A percentile compares a stretch with the other conserved stretches of the same genome.
Evolutionary conservation across 441 rosid species (phyloP).

Genomic region (Aquilaria agallochum): DNA sequence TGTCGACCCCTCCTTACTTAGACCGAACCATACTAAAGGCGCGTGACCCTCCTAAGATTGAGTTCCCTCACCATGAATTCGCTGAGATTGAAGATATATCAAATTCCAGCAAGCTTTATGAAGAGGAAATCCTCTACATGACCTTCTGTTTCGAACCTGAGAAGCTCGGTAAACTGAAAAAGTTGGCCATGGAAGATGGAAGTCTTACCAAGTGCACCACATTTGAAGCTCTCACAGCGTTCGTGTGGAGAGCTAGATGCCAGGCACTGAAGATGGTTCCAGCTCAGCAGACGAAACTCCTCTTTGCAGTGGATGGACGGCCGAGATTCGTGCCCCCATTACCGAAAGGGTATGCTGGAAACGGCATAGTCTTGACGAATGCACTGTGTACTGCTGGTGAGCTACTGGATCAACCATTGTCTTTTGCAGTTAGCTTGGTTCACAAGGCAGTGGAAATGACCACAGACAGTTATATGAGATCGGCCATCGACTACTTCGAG

Average conservation of each 20-base stretch:
- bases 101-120: slow-evolving; percentile 42
- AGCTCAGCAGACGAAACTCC: slow-evolving; percentile 64
- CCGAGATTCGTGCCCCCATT: slow-evolving; percentile 55
- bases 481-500: slow-evolving; percentile 88
- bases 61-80: slow-evolving; percentile 66
- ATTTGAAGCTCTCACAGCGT: slow-evolving; percentile 68
- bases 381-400: slow-evolving; percentile 63
- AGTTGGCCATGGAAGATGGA: slow-evolving; percentile 38
- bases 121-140: slow-evolving; percentile 49
- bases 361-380: slow-evolving; percentile 66
- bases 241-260: slow-evolving; percentile 76
- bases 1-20: slow-evolving; percentile 50
- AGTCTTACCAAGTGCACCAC: slow-evolving; percentile 48
- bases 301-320: slow-evolving; percentile 83
- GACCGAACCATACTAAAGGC: slow-evolving; percentile 63
- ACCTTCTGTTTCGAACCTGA: slow-evolving; percentile 60
- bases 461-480: slow-evolving; percentile 67
- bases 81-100: slow-evolving; percentile 65
- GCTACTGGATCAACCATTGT: slow-evolving; percentile 41
- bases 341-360: slow-evolving; percentile 66
- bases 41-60: slow-evolving; percentile 44
- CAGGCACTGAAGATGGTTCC: slow-evolving; percentile 54
- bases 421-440: slow-evolving; percentile 48
- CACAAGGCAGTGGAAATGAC: slow-evolving; percentile 60
- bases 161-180: slow-evolving; percentile 54